A percentile compares a stretch with the other conserved stretches of the same genome.
Evolutionary conservation across 1,284 basidiomycete species (phyloP).

Genomic region (Leccinum cinnamomeum): DNA sequence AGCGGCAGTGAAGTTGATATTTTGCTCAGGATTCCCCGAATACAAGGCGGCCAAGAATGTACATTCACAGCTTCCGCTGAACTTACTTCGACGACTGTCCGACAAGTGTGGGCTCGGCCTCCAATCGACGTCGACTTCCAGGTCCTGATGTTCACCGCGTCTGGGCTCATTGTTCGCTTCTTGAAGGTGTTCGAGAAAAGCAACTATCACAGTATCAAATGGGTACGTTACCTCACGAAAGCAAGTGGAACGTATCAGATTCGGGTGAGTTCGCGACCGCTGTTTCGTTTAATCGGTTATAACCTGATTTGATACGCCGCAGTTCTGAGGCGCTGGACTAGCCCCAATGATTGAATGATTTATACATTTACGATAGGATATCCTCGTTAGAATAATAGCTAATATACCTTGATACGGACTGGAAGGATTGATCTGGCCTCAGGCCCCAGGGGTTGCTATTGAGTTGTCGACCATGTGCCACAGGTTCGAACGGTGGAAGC

Average conservation of each 20-base stretch:
- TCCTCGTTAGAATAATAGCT: constrained; percentile 26
- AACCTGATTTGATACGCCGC: background rate
- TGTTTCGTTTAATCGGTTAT: background rate
- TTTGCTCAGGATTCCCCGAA: constrained; percentile 74
- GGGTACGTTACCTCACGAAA: constrained; percentile 89
- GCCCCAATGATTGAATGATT: background rate
- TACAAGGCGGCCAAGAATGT: constrained; percentile 92
- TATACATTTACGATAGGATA: constrained; percentile 30
- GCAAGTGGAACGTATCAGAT: constrained; percentile 87
- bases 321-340: constrained; percentile 27
- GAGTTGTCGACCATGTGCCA: background rate
- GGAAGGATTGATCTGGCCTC: too few species aligned
- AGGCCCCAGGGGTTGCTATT: constrained; percentile 2
- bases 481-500: background rate
- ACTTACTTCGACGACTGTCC: constrained; percentile 82
- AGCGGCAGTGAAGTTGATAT: constrained; percentile 3
- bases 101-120: constrained; percentile 95
- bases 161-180: constrained; percentile 94
- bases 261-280: constrained; percentile 53
- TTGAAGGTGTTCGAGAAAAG: constrained; percentile 98
- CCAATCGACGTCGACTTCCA: constrained; percentile 98
- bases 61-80: constrained; percentile 84
- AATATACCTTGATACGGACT: constrained; percentile 24
- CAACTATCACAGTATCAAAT: constrained; percentile 90
- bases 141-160: constrained; percentile 98